Evolutionary conservation across 495 filamentous ascomycete species (phyloP), one percentile per base, ranked within the genome.

Genomic region (Rostrohypoxylon terebratum): DNA sequence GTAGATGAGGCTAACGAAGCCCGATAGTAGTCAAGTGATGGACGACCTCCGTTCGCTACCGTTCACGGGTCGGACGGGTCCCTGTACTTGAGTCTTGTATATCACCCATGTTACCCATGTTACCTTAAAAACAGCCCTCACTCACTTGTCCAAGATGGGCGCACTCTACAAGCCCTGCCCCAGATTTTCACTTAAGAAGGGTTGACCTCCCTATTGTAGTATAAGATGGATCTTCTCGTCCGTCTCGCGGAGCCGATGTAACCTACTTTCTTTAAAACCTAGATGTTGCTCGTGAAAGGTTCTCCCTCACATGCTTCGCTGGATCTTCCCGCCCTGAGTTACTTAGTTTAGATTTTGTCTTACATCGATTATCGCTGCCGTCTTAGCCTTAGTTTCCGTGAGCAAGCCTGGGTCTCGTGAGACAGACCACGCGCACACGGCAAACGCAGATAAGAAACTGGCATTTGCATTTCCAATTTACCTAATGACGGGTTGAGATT

Each of bases 21-120:
- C 68, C 28, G 71, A 59, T 59, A 69, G 66, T 59, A 69, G 66
- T 74, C 66, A 74, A 74, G 54, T 74, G 66, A 69, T 42, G 66
- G 66, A 59, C 42, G 66, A 69, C 33, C 66, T 18, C 66, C 66
- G 71, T 66, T 74, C 71, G 58, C 48, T 69, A 69, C 71, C 71
- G 58, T 57, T 55, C 38, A 42, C 38, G 38, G 38, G 38, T 42
- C 66, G 4, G 16, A 63, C 66, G 66, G 40, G 58, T 55, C 66
- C 66, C 48, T 66, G 65, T 63, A 61, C 36, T n/a, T n/a, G n/a
- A n/a, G n/a, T n/a, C n/a, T n/a, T n/a, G n/a, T n/a, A n/a, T n/a
- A n/a, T n/a, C n/a, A n/a, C n/a, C n/a, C n/a, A n/a, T n/a, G n/a
- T n/a, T 28, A 23, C 51, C 66, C 71, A 69, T 62, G 66, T 62